Base-by-base conservation (phyloP, 2,329 filamentous ascomycete species). In the Calonectria naviculata region DNA sequence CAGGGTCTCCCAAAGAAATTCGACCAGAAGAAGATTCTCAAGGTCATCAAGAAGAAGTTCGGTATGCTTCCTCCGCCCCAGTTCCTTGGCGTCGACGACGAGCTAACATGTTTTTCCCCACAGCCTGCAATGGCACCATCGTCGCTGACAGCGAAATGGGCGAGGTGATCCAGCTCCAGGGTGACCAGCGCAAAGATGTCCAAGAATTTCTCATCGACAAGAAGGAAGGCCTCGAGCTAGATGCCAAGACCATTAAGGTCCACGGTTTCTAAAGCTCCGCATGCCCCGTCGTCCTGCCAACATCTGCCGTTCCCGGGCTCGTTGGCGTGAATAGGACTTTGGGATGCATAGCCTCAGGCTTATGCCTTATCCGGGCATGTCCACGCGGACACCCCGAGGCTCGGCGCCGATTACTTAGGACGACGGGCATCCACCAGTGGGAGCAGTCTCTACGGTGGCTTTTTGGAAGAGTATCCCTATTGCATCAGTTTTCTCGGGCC, bases 1-100 rank as follows among this genome's bases (percentile, higher is more conserved):
- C 96, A 98, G 91, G 97, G 97, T 87, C 93, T 99, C 82, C 96
- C 97, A 76, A 97, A 97, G 90, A 98, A 98, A 85, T 98, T 98
- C 84, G 96, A 98, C 88, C 95, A 97, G 87, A 98, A 98, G 92
- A 98, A 98, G 89, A 98, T 99, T 85, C 93, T 99, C 82, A 98
- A 98, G 90, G 95, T 97, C 87, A 98, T 98, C 90, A 98, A 98
- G 93, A 98, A 98, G 92, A 97, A 98, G 85, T 98, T 98, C 83
- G 93, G 93, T 95, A 90, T 74, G 91, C 81, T 24, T 52, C n/a
- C 41, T 3, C 7, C n/a, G 8, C 42, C 41, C 21, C 49, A 21
- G 19, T 29, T 28, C 41, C 52, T 10, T 3, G 3, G 8, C 4
- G 2, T n/a, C 19, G 9, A 34, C 26, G 7, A 21, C 24, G n/a